A percentile compares a stretch with the other conserved stretches of the same genome.
Conservation (phyloP, 1,284 basidiomycete species). For the Stereum hirsutum region DNA sequence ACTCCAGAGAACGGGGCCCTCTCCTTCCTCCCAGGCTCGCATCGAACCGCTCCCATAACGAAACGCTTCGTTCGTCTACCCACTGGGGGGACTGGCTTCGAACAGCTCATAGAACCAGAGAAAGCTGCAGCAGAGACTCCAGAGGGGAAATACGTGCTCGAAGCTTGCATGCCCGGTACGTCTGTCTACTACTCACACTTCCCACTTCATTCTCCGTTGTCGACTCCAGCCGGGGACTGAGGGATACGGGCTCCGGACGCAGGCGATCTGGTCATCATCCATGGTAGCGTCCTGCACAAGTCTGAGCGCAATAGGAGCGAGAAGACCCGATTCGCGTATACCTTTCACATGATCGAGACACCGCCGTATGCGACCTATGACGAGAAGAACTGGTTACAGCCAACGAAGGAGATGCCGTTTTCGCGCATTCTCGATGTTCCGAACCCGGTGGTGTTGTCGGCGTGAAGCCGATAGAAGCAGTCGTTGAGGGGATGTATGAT, state of each 20-base stretch:
- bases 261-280: slow-evolving; percentile 86
- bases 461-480: slow-evolving; percentile 11
- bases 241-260: not conserved
- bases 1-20: slow-evolving; percentile 81
- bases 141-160: slow-evolving; percentile 55
- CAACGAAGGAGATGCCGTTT: slow-evolving; percentile 76
- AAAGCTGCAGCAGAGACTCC: slow-evolving; percentile 30
- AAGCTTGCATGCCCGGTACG: slow-evolving; percentile 71
- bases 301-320: slow-evolving; percentile 72
- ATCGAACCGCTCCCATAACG: slow-evolving; percentile 60
- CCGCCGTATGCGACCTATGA: slow-evolving; percentile 59
- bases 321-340: slow-evolving; percentile 82
- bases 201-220: too few species aligned
- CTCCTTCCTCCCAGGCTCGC: slow-evolving; percentile 89
- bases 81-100: slow-evolving; percentile 74
- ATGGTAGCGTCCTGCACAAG: slow-evolving; percentile 85
- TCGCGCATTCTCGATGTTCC: slow-evolving; percentile 48
- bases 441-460: slow-evolving; percentile 16
- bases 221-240: too few species aligned
- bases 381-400: slow-evolving; percentile 85
- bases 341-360: slow-evolving; percentile 87
- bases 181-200: not conserved
- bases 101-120: slow-evolving; percentile 37
- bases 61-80: slow-evolving; percentile 79
- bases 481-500: not conserved